phyloP scores from a whole-genome alignment of 352 stramenopile genomes.

The Vaucheria bursata region DNA sequence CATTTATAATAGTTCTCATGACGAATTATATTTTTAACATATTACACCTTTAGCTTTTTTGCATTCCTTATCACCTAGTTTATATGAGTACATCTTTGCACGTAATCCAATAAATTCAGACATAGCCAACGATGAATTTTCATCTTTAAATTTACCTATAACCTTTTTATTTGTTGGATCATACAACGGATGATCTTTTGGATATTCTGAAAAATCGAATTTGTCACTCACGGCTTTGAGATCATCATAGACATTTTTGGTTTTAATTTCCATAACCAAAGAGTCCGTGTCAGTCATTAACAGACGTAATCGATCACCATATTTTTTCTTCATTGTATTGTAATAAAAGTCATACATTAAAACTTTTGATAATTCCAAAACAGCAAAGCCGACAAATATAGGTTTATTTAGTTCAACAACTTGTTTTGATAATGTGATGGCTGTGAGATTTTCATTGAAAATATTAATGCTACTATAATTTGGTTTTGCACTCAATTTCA shows the following conservation, averaged over 20 bases:
- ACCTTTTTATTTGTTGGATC: conserved; percentile 38
- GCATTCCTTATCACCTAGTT: neutral
- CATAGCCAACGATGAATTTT: conserved; percentile 11
- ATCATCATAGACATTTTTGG: conserved; percentile 23
- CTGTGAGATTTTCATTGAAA: conserved; percentile 16
- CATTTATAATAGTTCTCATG: neutral
- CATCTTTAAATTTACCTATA: conserved; percentile 34
- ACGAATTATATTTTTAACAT: neutral
- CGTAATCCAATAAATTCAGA: conserved; percentile 18
- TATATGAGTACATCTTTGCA: conserved; percentile 17
- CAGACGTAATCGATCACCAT: conserved; percentile 11
- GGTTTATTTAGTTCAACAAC: conserved; percentile 22
- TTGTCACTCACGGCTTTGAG: conserved; percentile 15
- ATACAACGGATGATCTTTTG: too few species aligned
- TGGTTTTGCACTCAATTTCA: neutral
- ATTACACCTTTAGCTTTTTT: neutral
- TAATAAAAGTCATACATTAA: conserved; percentile 33
- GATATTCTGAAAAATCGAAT: conserved; percentile 11
- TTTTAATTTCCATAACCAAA: conserved; percentile 16
- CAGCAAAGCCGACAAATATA: conserved; percentile 14
- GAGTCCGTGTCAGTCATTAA: conserved; percentile 23
- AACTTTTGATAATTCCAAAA: conserved; percentile 25
- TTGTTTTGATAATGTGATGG: conserved; percentile 10
- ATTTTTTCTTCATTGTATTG: conserved; percentile 8
- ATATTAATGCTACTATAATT: too few species aligned